Evolutionary conservation across 2,329 filamentous ascomycete species (phyloP).

Genomic region (Blastomyces percursus): DNA sequence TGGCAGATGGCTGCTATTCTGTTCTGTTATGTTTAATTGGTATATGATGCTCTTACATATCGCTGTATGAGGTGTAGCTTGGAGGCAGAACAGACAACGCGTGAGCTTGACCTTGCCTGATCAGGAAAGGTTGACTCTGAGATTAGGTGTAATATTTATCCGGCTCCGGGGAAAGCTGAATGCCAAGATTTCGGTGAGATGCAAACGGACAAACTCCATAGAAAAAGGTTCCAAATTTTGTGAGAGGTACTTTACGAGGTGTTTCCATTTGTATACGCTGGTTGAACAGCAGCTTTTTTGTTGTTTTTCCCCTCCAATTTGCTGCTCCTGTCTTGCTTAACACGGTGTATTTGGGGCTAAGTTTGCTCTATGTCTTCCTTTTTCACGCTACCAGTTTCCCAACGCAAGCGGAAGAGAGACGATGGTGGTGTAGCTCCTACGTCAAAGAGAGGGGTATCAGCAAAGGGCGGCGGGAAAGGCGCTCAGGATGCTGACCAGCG

Average conservation of each 20-base stretch:
- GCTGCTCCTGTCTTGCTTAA: not conserved
- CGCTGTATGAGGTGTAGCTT: not conserved
- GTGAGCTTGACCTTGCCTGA: slow-evolving; percentile 24
- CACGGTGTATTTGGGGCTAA: not conserved
- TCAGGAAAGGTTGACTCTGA: slow-evolving; percentile 21
- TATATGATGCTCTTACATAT: not conserved
- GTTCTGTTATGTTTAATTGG: not conserved
- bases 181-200: slow-evolving; percentile 19
- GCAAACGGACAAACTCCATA: slow-evolving; percentile 27
- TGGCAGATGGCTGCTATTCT: not conserved
- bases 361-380: slow-evolving; percentile 69
- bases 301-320: not conserved
- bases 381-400: slow-evolving; percentile 76
- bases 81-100: slow-evolving; percentile 23
- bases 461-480: slow-evolving; percentile 30
- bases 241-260: not conserved
- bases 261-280: not conserved
- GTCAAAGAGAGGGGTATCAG: slow-evolving; percentile 35
- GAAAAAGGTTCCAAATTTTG: slow-evolving; percentile 12
- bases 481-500: slow-evolving; percentile 32
- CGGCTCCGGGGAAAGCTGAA: slow-evolving; percentile 8
- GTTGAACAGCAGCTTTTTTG: not conserved
- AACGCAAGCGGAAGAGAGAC: slow-evolving; percentile 80
- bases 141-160: slow-evolving; percentile 24
- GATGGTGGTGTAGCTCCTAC: slow-evolving; percentile 33